These are phyloP conservation scores for Haematococcus lacustris DNA, from an alignment of 139 green algal species.

Conservation along the genomic window DNA sequence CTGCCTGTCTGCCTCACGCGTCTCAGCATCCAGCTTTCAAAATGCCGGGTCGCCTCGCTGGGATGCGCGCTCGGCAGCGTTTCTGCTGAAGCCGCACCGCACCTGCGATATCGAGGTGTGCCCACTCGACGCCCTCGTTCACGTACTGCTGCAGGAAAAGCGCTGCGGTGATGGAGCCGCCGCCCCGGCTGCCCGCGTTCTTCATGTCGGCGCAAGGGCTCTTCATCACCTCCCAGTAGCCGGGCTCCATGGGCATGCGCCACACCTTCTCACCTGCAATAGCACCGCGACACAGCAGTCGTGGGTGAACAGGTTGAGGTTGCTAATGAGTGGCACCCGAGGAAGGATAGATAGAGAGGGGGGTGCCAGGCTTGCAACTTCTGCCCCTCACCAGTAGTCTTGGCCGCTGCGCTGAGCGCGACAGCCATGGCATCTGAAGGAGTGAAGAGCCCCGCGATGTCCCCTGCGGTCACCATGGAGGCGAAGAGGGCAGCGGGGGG, in stretches of 20 bases:
- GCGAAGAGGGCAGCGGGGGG: no score
- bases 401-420: conserved; percentile 31
- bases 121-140: conserved; percentile 76
- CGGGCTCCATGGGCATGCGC: conserved; percentile 88
- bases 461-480: no score
- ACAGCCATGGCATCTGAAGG: conserved; percentile 58
- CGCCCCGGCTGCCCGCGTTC: conserved; percentile 66
- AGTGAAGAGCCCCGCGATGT: conserved; percentile 75
- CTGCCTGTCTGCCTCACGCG: no score
- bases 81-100: background rate
- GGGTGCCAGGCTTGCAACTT: no score
- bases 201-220: conserved; percentile 75
- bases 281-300: no score
- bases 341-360: no score
- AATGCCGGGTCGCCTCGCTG: background rate
- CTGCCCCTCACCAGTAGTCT: conserved; percentile 20
- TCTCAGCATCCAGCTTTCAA: background rate
- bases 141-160: conserved; percentile 86
- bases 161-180: conserved; percentile 84
- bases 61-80: background rate
- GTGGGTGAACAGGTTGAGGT: no score
- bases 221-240: conserved; percentile 74
- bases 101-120: conserved; percentile 91
- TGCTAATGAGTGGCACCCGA: no score
- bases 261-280: conserved; percentile 58